Base-by-base conservation (phyloP, 1,284 basidiomycete species). In the Ustilago hordei region DNA sequence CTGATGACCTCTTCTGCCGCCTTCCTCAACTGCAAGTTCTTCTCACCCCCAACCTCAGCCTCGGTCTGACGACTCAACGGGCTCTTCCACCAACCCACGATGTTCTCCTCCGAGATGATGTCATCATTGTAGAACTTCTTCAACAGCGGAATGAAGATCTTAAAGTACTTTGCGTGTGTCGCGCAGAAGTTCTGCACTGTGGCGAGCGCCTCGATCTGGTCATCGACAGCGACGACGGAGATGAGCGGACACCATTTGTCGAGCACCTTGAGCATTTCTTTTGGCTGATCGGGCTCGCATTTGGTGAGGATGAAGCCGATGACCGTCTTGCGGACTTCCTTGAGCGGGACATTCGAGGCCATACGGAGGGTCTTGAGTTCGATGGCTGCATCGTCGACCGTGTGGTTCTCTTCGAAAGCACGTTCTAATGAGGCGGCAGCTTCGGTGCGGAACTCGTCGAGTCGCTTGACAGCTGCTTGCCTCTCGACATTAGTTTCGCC, bases 351-450 rank as follows among this genome's bases (percentile, higher is more conserved):
- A 83, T 96, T 96, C 78, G 91, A 92, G 48, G 94, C 93, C 95
- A 96, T 96, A 54, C 95, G 91, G 60, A 96, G 89, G 58, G 94
- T 96, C 88, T 95, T 96, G 78, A 96, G 90, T 85, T 96, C 94
- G 79, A 96, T 93, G 0, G 93, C 90, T 0, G 94, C 94, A 87
- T 96, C 94, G 81, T 95, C 94, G 59, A 95, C 91, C 5, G 92
- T 93, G 87, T 96, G 95, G 1, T 90, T 91, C 86, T 96, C 95
- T n/a, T 91, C 89, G 85, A 95, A 95, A 28, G 95, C 94, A 65
- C 95, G 92, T 67, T 93, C 92, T 56, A 96, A 89, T 17, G 93
- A 95, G 74, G 92, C 91, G 17, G 86, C 88, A 55, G 93, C 93
- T 86, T 96, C 94, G 36, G 87, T 87, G 54, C 87, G 88, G 88